Evolutionary conservation across 1,284 basidiomycete species (phyloP).

Genomic region (Fistulina hepatica): DNA sequence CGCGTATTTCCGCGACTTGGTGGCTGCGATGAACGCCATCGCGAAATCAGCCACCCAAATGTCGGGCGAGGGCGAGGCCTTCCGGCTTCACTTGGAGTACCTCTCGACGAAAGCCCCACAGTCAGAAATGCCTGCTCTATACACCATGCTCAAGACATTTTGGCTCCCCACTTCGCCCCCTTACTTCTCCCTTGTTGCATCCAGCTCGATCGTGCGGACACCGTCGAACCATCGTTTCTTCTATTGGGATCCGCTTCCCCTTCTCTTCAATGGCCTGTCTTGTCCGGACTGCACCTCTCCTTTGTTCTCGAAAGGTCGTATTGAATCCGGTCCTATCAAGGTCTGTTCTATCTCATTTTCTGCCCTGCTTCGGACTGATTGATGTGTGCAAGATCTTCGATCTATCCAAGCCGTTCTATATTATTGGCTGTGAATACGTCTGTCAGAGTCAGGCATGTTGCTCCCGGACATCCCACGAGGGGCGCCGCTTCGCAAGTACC

Average conservation of each 20-base stretch:
- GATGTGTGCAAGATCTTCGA: slow-evolving; percentile 29
- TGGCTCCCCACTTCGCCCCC: slow-evolving; percentile 66
- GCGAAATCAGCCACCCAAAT: slow-evolving; percentile 42
- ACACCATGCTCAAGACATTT: slow-evolving; percentile 64
- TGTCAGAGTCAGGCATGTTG: slow-evolving; percentile 41
- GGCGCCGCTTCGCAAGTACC: slow-evolving; percentile 54
- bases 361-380: not conserved
- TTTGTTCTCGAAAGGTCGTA: slow-evolving; percentile 53
- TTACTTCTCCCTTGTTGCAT: slow-evolving; percentile 65
- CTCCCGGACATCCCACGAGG: slow-evolving; percentile 31
- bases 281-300: slow-evolving; percentile 50
- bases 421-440: slow-evolving; percentile 68
- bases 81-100: slow-evolving; percentile 57
- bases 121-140: slow-evolving; percentile 51
- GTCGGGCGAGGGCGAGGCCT: slow-evolving; percentile 52
- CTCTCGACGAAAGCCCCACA: slow-evolving; percentile 27
- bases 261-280: slow-evolving; percentile 64
- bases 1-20: slow-evolving; percentile 41
- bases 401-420: slow-evolving; percentile 62
- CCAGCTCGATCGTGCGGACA: slow-evolving; percentile 48
- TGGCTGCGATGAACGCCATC: slow-evolving; percentile 47
- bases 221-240: slow-evolving; percentile 62
- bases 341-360: slow-evolving; percentile 24
- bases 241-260: slow-evolving; percentile 69
- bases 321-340: slow-evolving; percentile 58